Base-by-base conservation (phyloP, 1,139 yeast species). In the Suhomyces coccinellae region DNA sequence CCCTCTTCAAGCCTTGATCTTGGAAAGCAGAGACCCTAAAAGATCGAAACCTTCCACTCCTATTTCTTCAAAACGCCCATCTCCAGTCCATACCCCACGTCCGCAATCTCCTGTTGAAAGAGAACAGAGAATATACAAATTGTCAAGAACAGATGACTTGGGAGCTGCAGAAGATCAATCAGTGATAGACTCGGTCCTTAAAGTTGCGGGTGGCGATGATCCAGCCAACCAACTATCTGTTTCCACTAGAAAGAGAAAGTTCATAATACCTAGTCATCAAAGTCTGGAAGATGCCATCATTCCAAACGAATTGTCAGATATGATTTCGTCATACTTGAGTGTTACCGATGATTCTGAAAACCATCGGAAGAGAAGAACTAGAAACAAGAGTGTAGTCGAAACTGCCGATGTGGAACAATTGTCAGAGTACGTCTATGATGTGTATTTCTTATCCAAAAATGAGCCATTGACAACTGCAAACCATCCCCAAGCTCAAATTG, bases 381-480 rank as follows among this genome's bases (percentile, higher is more conserved):
- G 44, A 34, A 17, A 37, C 20, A 39, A 37, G 31, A 30, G 33
- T 5, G 30, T 20, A 26, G 50, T 11, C 2, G 48, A 44, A 12
- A 26, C 26, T 3, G 11, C 22, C 14, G 45, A 40, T 29, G 36
- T 45, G 12, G 71, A 73, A 17, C 72, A 73, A n/a, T 38, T 31
- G 8, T 73, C 79, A 14, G 96, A 87, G 31, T 91, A 87, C 54
- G 98, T 91, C 15, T 93, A 89, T 59, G 99, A 91, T 66, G 90
- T 91, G 15, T 91, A 91, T 51, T 71, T 68, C 29, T 55, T 74
- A 33, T 58, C 69, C 6, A 49, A 56, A 2, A 53, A 56, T 13
- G 69, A 62, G 44, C 73, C 77, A 1, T 52, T 70, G 46, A 72
- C 75, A 71, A 70, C 40, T 71, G 76, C 45, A 70, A 79, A 63